Percentiles rank a stretch among this genome's conserved stretches.
Evolutionary conservation across 1,139 yeast species (phyloP).

Genomic region (Lodderomyces margitis): DNA sequence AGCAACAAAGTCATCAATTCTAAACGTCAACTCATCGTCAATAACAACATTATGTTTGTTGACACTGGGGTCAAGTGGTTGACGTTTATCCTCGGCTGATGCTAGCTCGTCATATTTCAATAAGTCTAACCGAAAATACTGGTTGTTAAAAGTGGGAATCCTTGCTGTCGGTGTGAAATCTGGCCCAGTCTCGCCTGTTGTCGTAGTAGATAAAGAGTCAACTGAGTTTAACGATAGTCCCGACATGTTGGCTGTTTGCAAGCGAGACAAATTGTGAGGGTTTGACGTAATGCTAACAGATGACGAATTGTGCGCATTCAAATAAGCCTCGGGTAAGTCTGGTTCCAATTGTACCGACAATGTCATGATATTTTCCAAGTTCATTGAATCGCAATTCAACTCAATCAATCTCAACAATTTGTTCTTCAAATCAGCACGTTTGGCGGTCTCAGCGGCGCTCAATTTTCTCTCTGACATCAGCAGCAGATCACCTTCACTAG

Average conservation of each 20-base stretch:
- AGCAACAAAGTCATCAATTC: constrained; percentile 39
- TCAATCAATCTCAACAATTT: constrained; percentile 34
- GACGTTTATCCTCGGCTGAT: constrained; percentile 16
- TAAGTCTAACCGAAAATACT: constrained; percentile 35
- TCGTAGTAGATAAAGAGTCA: constrained; percentile 19
- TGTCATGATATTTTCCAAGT: constrained; percentile 39
- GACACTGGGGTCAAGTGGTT: constrained; percentile 18
- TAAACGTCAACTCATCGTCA: constrained; percentile 35
- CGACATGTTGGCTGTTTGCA: constrained; percentile 11
- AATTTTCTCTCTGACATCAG: background rate
- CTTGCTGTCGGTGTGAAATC: constrained; percentile 20
- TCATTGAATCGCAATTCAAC: constrained; percentile 38
- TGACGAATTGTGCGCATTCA: constrained; percentile 16
- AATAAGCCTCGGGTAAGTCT: constrained; percentile 40
- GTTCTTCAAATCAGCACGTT: constrained; percentile 17
- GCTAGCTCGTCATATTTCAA: constrained; percentile 38
- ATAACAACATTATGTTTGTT: constrained; percentile 29
- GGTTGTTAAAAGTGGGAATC: constrained; percentile 40
- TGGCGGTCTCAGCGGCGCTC: constrained; percentile 3
- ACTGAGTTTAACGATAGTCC: constrained; percentile 26
- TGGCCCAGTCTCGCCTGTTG: constrained; percentile 9
- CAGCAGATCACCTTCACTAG: constrained; percentile 2
- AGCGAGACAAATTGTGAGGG: background rate
- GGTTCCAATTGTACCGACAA: constrained; percentile 40
- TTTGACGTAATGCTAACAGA: constrained; percentile 8